Conservation (phyloP, 2,329 filamentous ascomycete species). For the Phyllosticta capitalensis region DNA sequence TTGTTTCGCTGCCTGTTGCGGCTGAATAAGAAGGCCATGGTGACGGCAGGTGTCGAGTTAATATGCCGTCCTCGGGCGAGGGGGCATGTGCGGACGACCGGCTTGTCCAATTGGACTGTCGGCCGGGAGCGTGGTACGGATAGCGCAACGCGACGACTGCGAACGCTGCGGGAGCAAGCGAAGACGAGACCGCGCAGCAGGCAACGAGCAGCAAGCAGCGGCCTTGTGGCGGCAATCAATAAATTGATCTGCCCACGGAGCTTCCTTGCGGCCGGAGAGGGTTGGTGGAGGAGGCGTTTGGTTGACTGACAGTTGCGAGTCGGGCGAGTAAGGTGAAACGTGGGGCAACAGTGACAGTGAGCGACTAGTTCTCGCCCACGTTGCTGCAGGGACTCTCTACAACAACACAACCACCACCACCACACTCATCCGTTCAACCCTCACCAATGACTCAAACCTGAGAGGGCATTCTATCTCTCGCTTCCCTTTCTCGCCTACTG, state of each 20-base stretch:
- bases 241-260: neutral
- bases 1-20: conserved; percentile 52
- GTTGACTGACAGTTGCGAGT: conserved; percentile 8
- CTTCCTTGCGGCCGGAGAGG: neutral
- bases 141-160: neutral
- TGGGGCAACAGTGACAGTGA: conserved; percentile 5
- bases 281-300: conserved; percentile 5
- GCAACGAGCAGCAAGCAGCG: conserved; percentile 1
- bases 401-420: neutral
- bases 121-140: neutral
- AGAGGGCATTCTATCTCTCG: neutral
- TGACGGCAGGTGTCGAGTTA: conserved; percentile 18
- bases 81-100: conserved; percentile 10
- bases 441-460: neutral
- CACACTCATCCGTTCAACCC: neutral
- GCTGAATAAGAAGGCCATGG: conserved; percentile 61
- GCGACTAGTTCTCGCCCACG: neutral
- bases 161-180: neutral
- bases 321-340: conserved; percentile 4
- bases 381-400: conserved; percentile 8
- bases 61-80: conserved; percentile 10
- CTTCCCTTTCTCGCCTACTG: neutral
- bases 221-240: neutral
- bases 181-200: conserved; percentile 3
- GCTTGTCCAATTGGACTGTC: conserved; percentile 7